These are phyloP conservation scores for Tetradesmus obliquus DNA, from an alignment of 139 green algal species.

Conservation along the genomic window DNA sequence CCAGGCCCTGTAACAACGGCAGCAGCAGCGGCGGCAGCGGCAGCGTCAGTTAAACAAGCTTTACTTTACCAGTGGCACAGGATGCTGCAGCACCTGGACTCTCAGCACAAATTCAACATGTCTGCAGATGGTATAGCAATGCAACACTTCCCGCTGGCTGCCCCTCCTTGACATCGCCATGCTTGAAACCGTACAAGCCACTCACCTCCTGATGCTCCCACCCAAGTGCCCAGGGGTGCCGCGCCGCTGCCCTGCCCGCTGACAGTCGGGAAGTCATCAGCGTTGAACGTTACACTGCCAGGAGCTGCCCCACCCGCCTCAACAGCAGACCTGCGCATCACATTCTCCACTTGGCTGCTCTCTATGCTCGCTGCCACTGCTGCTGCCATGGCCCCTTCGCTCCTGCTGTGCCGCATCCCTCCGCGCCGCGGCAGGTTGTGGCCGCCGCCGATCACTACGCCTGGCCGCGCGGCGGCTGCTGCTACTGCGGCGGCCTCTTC, in stretches of 20 bases:
- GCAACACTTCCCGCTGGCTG: not conserved
- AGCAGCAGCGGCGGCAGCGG: not conserved
- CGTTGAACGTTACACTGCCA: slow-evolving; percentile 57
- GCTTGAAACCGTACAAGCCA: not conserved
- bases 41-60: not conserved
- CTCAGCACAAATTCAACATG: not conserved
- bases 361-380: slow-evolving; percentile 58
- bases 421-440: slow-evolving; percentile 35
- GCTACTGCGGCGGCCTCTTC: not conserved
- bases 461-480: not conserved
- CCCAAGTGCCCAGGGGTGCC: slow-evolving; percentile 55
- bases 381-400: slow-evolving; percentile 40
- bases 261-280: slow-evolving; percentile 71
- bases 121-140: not conserved
- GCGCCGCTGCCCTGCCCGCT: slow-evolving; percentile 38
- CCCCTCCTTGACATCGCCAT: not conserved
- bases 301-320: not conserved
- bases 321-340: slow-evolving; percentile 22
- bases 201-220: slow-evolving; percentile 44
- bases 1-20: not conserved
- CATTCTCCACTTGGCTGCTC: slow-evolving; percentile 41
- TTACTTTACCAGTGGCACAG: not conserved
- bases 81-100: not conserved
- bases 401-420: slow-evolving; percentile 57
- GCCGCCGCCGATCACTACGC: slow-evolving; percentile 61